Percentiles rank a stretch among this genome's conserved stretches.
Conservation (phyloP, 2,329 filamentous ascomycete genomes). For the Diaporthe vaccinii region DNA sequence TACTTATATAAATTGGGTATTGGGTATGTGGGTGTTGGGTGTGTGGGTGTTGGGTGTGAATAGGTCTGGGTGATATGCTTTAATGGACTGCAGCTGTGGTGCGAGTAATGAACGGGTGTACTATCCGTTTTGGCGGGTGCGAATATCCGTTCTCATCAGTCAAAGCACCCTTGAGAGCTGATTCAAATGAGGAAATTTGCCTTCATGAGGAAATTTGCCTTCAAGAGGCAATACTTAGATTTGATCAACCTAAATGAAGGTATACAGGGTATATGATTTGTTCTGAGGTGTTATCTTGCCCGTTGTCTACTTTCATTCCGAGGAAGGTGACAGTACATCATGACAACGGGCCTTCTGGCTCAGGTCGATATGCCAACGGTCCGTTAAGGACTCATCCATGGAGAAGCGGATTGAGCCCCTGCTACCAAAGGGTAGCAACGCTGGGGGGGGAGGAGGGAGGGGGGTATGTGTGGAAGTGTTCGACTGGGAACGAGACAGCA, state of each 20-base stretch:
- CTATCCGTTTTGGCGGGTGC: too few species aligned
- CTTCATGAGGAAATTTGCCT: neutral
- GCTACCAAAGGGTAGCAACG: conserved; percentile 83
- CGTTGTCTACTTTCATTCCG: conserved; percentile 51
- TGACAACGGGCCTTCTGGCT: conserved; percentile 55
- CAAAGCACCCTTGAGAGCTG: neutral
- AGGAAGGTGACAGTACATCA: conserved; percentile 50
- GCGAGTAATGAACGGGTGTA: too few species aligned
- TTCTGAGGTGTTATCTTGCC: conserved; percentile 58
- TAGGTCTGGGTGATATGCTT: too few species aligned
- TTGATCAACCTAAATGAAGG: neutral
- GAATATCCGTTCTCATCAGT: too few species aligned
- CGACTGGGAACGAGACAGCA: conserved; percentile 15
- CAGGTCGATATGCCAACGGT: conserved; percentile 79
- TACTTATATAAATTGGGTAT: too few species aligned
- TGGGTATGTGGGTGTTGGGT: too few species aligned
- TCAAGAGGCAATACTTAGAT: neutral
- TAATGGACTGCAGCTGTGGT: too few species aligned
- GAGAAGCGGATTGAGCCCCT: conserved; percentile 73
- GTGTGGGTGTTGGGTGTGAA: too few species aligned
- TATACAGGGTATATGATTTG: conserved; percentile 16
- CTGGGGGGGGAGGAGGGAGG: conserved; percentile 66
- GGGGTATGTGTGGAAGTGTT: conserved; percentile 21
- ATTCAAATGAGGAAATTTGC: neutral
- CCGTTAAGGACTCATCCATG: conserved; percentile 82